phyloP scores from a whole-genome alignment of 306 rosid genomes.

The Begonia loranthoides region DNA sequence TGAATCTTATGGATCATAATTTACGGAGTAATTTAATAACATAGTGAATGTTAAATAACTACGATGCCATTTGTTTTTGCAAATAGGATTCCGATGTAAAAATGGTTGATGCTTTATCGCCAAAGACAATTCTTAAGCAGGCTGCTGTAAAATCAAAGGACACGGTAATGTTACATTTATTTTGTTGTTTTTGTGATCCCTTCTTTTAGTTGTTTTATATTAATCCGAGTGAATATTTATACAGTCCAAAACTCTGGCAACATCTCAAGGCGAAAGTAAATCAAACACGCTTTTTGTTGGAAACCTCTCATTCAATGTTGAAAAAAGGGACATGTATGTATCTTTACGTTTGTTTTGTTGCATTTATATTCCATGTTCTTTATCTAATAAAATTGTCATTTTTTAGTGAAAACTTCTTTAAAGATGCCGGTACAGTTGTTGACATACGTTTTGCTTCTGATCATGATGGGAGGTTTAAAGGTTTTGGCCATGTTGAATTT shows the following conservation, averaged over 20 bases:
- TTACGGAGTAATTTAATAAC: neutral
- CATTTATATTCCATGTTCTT: neutral
- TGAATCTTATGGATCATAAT: neutral
- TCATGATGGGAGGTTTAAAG: slow-evolving; percentile 40
- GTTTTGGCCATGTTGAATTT: slow-evolving; percentile 84
- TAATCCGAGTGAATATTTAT: neutral
- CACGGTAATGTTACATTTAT: slow-evolving; percentile 19
- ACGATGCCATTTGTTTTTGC: neutral
- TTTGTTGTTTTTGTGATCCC: neutral
- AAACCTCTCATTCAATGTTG: slow-evolving; percentile 39
- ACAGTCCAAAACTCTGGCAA: slow-evolving; percentile 59
- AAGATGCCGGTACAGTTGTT: slow-evolving; percentile 48
- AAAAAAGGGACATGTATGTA: slow-evolving; percentile 63
- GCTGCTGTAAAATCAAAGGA: slow-evolving; percentile 8
- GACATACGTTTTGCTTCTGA: slow-evolving; percentile 51
- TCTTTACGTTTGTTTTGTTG: neutral
- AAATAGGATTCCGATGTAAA: slow-evolving; percentile 43
- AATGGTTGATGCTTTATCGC: slow-evolving; percentile 51
- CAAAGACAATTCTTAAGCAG: neutral
- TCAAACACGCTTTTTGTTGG: slow-evolving; percentile 68
- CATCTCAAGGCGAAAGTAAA: slow-evolving; percentile 20
- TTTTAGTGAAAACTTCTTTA: slow-evolving; percentile 58
- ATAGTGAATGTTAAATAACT: neutral
- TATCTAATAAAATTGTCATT: neutral
- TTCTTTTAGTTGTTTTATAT: neutral